A percentile compares a stretch with the other conserved stretches of the same genome.
phyloP scores from a whole-genome alignment of 1,284 basidiomycete species.

The Trametes versicolor region DNA sequence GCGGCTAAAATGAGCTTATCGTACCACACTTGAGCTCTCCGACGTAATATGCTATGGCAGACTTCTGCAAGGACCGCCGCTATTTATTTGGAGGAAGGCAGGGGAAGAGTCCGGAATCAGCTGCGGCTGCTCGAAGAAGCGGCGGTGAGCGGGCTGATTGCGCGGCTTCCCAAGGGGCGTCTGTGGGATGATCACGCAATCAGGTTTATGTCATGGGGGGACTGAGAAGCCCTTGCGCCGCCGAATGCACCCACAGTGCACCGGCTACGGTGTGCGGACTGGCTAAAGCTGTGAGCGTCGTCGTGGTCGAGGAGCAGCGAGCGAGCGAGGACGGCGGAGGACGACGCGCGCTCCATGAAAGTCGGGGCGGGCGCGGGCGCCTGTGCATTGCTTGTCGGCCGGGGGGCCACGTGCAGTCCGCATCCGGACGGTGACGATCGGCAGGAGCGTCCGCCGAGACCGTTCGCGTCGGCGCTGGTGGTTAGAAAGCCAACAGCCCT shows the following conservation, averaged over 20 bases:
- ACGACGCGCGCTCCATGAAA: conserved; percentile 18
- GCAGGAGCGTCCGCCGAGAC: conserved; percentile 29
- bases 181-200: conserved; percentile 1
- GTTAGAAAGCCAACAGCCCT: conserved; percentile 31
- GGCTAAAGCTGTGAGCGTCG: background rate
- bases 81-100: background rate
- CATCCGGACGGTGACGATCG: conserved; percentile 25
- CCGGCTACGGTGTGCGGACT: background rate
- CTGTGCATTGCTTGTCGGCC: conserved; percentile 9
- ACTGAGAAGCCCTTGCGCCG: background rate
- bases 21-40: conserved; percentile 10
- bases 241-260: background rate
- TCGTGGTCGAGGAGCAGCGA: background rate
- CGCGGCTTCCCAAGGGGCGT: background rate
- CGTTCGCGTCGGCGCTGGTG: conserved; percentile 33
- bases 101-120: background rate
- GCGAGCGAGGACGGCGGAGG: background rate
- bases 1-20: conserved; percentile 19
- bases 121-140: background rate
- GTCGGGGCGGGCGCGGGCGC: conserved; percentile 8
- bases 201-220: background rate
- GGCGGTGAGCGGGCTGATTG: conserved; percentile 9
- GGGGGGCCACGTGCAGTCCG: conserved; percentile 21
- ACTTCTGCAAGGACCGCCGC: background rate
- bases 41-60: conserved; percentile 12